Evolutionary conservation across 2,329 filamentous ascomycete species (phyloP), one percentile per base, ranked within the genome.

Genomic region (Fusarium sororula): DNA sequence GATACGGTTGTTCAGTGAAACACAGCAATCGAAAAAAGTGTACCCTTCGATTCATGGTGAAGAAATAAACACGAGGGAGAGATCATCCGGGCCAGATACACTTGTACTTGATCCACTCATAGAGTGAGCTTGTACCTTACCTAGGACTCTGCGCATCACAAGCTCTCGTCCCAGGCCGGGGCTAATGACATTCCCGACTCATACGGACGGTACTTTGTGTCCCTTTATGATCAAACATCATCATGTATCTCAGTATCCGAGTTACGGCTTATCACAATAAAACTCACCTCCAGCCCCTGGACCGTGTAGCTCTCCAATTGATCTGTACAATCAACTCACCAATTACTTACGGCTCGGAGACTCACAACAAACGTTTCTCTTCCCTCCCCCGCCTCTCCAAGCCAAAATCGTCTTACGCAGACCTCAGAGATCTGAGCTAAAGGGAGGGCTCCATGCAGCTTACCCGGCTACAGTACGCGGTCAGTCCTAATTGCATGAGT

Each of bases 81-180:
- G 28, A 63, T 66, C 65, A 66, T 70, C 56, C 51, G 54, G 41
- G 45, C 56, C 51, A 17, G 24, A 58, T 58, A 63, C 47, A 70
- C 45, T 57, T 47, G 54, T 47, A 64, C 55, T 51, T 53, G 63
- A 44, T 60, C 71, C 63, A 73, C 62, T 35, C 45, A 37, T 38
- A 47, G 55, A 64, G 18, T 42, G 32, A 73, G 47, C 58, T 62
- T 63, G 54, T 63, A 50, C 63, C 51, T 63, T 51, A 37, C 32
- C 70, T 61, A 72, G 50, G 59, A 72, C 59, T 73, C 35, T 67
- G 24, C 44, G 45, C 41, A 57, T 63, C 61, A 66, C 53, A 66
- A 55, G 42, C 57, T 62, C 71, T 59, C 38, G 15, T 26, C 58
- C 48, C n/a, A 60, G 42, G 38, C 39, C 38, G 14, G 41, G 38